These are phyloP conservation scores for Ustilago hordei DNA, from an alignment of 1,284 basidiomycete species.

Conservation along the genomic window DNA sequence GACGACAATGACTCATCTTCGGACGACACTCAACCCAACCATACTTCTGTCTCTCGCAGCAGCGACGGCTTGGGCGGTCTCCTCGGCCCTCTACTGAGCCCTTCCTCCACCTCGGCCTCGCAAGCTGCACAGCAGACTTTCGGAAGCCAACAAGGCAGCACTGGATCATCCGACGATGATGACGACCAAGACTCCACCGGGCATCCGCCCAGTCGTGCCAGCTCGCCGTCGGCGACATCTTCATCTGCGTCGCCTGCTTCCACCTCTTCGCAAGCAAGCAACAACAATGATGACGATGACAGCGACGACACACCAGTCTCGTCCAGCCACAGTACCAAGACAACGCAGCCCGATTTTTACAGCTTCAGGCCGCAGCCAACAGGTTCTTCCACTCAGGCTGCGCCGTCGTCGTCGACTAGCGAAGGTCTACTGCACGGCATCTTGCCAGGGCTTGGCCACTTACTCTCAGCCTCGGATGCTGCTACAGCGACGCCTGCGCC, in stretches of 20 bases:
- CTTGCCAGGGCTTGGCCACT: background rate
- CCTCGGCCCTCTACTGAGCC: conserved; percentile 5
- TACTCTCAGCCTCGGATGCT: background rate
- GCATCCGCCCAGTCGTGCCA: background rate
- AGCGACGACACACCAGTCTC: conserved; percentile 8
- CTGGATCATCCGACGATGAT: background rate
- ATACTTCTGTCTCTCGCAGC: background rate
- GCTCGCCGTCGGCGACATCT: conserved; percentile 9
- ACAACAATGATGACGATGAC: conserved; percentile 1
- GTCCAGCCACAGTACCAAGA: conserved; percentile 16
- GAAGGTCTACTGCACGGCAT: background rate
- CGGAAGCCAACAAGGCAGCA: background rate
- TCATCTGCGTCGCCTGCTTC: conserved; percentile 7
- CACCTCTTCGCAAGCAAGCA: conserved; percentile 2
- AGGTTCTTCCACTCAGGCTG: conserved; percentile 13
- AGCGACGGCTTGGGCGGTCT: conserved; percentile 9
- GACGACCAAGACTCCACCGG: background rate
- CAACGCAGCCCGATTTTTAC: conserved; percentile 32
- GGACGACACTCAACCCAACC: background rate
- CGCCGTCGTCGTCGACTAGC: conserved; percentile 4
- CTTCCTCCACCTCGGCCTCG: conserved; percentile 14
- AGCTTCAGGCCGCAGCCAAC: conserved; percentile 26
- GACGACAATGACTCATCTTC: background rate
- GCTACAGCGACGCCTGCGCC: background rate
- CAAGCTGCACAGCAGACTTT: conserved; percentile 11